phyloP scores from a whole-genome alignment of 176 grass and related monocot species.

The Hordeum marinum region DNA sequence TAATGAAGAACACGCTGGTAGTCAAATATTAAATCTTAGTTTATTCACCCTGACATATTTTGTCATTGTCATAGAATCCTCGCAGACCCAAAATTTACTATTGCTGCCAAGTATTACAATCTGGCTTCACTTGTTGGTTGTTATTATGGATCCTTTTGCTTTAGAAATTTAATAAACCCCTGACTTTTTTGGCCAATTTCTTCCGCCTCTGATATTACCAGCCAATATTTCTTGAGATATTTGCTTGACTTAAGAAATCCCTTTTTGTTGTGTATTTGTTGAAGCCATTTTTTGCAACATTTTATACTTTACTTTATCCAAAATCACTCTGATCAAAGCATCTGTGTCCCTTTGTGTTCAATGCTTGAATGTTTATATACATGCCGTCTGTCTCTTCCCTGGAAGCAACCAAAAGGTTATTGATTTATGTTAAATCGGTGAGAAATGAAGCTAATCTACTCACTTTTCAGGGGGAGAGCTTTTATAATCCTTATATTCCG shows the following conservation, averaged over 20 bases:
- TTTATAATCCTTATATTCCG: constrained; percentile 95
- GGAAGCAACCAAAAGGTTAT: background rate
- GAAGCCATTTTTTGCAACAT: background rate
- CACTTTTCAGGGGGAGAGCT: constrained; percentile 79
- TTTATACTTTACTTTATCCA: background rate
- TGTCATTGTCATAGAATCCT: background rate
- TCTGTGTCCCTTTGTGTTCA: background rate
- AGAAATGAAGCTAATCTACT: constrained; percentile 8
- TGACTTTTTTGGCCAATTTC: background rate
- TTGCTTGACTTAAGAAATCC: background rate
- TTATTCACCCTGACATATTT: background rate
- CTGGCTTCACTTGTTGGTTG: background rate
- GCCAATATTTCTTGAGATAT: constrained; percentile 13
- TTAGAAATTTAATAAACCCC: background rate
- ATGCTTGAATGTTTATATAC: background rate
- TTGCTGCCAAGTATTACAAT: background rate
- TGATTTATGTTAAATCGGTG: constrained; percentile 5
- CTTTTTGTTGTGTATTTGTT: background rate
- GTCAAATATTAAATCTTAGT: background rate
- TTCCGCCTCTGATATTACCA: background rate
- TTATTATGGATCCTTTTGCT: background rate
- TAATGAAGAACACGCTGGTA: background rate
- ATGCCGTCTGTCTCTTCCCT: background rate
- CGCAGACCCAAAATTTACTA: background rate
- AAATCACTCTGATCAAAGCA: background rate